Evolutionary conservation across 441 rosid species (phyloP).

Genomic region (Hura crepitans): DNA sequence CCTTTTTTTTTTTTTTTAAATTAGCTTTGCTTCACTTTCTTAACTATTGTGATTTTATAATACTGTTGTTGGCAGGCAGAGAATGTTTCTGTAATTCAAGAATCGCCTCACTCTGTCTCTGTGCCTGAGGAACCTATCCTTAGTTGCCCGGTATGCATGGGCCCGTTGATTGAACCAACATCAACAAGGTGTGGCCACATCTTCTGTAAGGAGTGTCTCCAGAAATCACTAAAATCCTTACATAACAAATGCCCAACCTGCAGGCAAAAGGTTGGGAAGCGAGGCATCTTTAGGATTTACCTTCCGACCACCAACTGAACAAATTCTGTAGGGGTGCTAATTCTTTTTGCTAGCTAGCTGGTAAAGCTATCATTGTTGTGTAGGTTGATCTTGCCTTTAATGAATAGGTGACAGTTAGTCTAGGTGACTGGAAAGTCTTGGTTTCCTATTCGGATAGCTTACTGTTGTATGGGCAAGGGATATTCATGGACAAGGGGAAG

Average conservation of each 20-base stretch:
- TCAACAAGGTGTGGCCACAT: slow-evolving; percentile 43
- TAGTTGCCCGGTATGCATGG: slow-evolving; percentile 39
- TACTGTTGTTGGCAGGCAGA: slow-evolving; percentile 14
- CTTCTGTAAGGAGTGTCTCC: slow-evolving; percentile 37
- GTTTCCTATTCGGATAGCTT: background rate
- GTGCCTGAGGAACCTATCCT: slow-evolving; percentile 23
- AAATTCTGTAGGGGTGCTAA: background rate
- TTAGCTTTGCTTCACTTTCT: background rate
- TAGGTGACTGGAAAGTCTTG: background rate
- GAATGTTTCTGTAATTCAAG: background rate
- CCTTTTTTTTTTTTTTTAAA: background rate
- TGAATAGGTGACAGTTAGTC: slow-evolving; percentile 1
- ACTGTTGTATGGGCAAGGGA: background rate
- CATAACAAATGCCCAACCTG: slow-evolving; percentile 40
- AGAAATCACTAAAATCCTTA: slow-evolving; percentile 23
- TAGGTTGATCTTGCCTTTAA: background rate
- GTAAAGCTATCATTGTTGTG: background rate
- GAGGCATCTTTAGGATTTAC: slow-evolving; percentile 34
- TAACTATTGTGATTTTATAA: background rate
- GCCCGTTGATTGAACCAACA: slow-evolving; percentile 30
- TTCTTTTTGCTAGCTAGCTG: slow-evolving; percentile 4
- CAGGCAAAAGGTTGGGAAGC: slow-evolving; percentile 31
- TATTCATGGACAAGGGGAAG: background rate
- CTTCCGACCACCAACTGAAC: slow-evolving; percentile 29
- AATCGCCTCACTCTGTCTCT: slow-evolving; percentile 7